Evolutionary conservation across 139 green algal genomes (phyloP), one percentile per base, ranked within the genome.

Genomic region (Micromonas commoda): DNA sequence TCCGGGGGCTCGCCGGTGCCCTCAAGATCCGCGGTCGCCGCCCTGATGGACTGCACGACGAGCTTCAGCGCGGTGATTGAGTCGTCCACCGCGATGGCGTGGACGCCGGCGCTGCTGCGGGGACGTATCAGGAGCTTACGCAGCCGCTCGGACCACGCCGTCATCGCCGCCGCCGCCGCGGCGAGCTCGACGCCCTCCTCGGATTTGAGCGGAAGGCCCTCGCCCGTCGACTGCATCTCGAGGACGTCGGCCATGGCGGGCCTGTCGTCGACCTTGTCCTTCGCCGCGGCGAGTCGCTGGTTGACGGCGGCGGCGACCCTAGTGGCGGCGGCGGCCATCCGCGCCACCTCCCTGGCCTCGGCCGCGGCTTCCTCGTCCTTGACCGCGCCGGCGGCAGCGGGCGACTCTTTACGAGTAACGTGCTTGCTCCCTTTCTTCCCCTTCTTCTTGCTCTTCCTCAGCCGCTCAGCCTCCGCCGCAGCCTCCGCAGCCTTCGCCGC

Each of bases 1-100:
- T 75, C 68, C 3, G 68, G 68, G 26, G 68, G 68, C 21, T 63
- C 38, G 38, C 68, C 68, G 35, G 35, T 75, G 20, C 68, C 68
- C 6, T 38, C 53, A 9, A 75, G n/a, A 2, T 75, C 68, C 34
- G 34, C 23, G 23, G 53, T 75, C 2, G 26, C 68, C 9, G 68
- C 68, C 20, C 53, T 26, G 68, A 75, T 63, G 35, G 34, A 61
- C 2, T 75, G 34, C 2, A 75, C 24, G 26, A 75, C 26, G 37
- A 32, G n/a, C 38, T 28, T 21, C 21, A 75, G 68, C 37, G 53
- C 33, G n/a, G 52, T 26, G 37, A 63, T 75, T 6, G 31, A 38
- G 23, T 63, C 3, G 63, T 34, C 63, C 28, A 35, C 63, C 1
- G 5, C 63, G 63, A 34, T 70, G 21, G 63, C 2, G 2, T 32